Percentiles rank a stretch among this genome's conserved stretches.
Evolutionary conservation across 352 stramenopile species (phyloP).

Genomic region (Pythium scleroteichum): DNA sequence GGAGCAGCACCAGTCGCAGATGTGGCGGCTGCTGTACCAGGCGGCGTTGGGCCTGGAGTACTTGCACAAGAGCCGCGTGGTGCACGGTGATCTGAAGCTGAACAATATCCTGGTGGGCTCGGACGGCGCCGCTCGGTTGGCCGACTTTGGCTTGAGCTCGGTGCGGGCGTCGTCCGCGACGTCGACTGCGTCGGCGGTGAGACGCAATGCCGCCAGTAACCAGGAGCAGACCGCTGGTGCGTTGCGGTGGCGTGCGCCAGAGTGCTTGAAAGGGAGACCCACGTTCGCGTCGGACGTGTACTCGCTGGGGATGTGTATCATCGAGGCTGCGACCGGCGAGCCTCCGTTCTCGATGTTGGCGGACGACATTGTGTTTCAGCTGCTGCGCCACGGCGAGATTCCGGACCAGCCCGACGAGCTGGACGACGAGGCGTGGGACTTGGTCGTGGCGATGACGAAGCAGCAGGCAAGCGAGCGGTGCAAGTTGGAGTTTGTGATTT

Average conservation of each 20-base stretch:
- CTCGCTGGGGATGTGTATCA: constrained; percentile 13
- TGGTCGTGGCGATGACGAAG: constrained; percentile 29
- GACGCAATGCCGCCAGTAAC: background rate
- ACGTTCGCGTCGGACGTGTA: constrained; percentile 10
- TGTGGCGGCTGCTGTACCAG: constrained; percentile 32
- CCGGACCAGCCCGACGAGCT: constrained; percentile 18
- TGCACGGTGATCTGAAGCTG: constrained; percentile 83
- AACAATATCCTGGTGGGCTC: constrained; percentile 31
- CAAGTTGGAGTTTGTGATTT: constrained; percentile 2
- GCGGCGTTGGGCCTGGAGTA: constrained; percentile 46
- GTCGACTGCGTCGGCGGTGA: no score
- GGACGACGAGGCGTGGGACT: constrained; percentile 16
- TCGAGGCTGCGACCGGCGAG: constrained; percentile 13
- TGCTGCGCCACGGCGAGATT: constrained; percentile 23
- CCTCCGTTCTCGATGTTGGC: constrained; percentile 22
- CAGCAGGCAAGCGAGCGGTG: constrained; percentile 1
- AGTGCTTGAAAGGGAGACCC: background rate
- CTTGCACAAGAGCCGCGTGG: constrained; percentile 40
- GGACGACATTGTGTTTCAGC: constrained; percentile 18
- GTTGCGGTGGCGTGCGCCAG: constrained; percentile 7
- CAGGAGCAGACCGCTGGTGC: background rate
- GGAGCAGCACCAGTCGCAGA: constrained; percentile 22
- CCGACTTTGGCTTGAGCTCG: constrained; percentile 32
- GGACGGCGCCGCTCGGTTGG: constrained; percentile 22
- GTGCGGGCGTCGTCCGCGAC: background rate